A percentile compares a stretch with the other conserved stretches of the same genome.
Evolutionary conservation across 2,329 filamentous ascomycete genomes (phyloP).

Genomic region (Triangularia verruculosa): DNA sequence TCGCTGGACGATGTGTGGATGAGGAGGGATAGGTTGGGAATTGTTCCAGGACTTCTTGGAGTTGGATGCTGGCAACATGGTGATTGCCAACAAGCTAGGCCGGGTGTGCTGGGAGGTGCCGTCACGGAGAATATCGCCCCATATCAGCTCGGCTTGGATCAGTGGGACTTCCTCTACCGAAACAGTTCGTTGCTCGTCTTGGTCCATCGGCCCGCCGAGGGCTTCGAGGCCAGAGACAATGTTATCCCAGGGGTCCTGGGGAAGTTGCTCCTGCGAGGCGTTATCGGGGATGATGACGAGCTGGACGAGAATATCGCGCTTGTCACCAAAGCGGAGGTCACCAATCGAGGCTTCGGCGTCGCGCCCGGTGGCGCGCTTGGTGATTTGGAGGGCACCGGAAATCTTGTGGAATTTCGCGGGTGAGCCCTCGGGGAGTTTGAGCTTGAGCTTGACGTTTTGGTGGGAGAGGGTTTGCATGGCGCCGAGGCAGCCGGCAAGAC

Average conservation of each 20-base stretch:
- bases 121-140: conserved; percentile 89
- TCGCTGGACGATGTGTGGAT: conserved; percentile 90
- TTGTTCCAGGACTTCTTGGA: conserved; percentile 63
- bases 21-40: conserved; percentile 83
- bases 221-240: conserved; percentile 95
- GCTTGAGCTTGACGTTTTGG: conserved; percentile 94
- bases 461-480: conserved; percentile 93
- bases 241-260: conserved; percentile 94
- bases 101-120: conserved; percentile 81
- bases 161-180: conserved; percentile 94
- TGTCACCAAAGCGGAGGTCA: conserved; percentile 92
- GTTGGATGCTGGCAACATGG: conserved; percentile 76
- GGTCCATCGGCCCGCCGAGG: conserved; percentile 80
- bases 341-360: conserved; percentile 92
- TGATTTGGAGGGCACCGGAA: conserved; percentile 91
- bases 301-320: conserved; percentile 89
- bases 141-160: conserved; percentile 90
- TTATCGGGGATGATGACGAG: conserved; percentile 88
- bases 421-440: conserved; percentile 90
- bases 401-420: conserved; percentile 99
- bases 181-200: conserved; percentile 75
- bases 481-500: conserved; percentile 87
- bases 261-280: conserved; percentile 75
- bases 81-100: conserved; percentile 89
- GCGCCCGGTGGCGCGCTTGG: conserved; percentile 89